Evolutionary conservation across 306 rosid species (phyloP).

Genomic region (Lagenaria siceraria): DNA sequence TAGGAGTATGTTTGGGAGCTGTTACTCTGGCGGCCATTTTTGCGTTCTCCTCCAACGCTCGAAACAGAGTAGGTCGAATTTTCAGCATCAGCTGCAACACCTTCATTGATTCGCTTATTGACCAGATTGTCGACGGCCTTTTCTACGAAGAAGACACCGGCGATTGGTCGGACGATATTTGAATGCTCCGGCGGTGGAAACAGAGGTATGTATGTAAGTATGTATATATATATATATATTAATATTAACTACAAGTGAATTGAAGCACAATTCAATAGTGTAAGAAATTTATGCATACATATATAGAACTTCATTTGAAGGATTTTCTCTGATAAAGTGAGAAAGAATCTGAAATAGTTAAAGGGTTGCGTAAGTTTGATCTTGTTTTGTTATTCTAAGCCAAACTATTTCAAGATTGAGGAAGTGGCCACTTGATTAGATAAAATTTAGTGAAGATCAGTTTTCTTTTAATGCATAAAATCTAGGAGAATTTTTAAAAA

Average conservation of each 20-base stretch:
- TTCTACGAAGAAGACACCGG: constrained; percentile 45
- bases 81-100: constrained; percentile 52
- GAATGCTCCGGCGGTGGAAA: not conserved
- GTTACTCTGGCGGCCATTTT: constrained; percentile 48
- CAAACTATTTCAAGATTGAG: not conserved
- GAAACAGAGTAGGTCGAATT: constrained; percentile 55
- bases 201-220: not conserved
- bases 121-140: constrained; percentile 78
- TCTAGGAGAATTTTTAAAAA: too few species aligned
- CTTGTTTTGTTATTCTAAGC: not conserved
- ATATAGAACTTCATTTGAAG: not conserved
- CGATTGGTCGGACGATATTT: constrained; percentile 55
- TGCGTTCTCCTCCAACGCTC: constrained; percentile 71
- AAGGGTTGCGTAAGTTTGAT: not conserved
- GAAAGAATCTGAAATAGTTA: not conserved
- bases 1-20: constrained; percentile 71
- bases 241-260: not conserved
- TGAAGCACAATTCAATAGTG: not conserved
- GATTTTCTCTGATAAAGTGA: not conserved
- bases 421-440: not conserved
- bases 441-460: not conserved
- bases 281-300: not conserved
- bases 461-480: not conserved
- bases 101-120: constrained; percentile 62
- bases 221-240: not conserved